Evolutionary conservation across 352 stramenopile species (phyloP).

Genomic region (Globisporangium spiculum): DNA sequence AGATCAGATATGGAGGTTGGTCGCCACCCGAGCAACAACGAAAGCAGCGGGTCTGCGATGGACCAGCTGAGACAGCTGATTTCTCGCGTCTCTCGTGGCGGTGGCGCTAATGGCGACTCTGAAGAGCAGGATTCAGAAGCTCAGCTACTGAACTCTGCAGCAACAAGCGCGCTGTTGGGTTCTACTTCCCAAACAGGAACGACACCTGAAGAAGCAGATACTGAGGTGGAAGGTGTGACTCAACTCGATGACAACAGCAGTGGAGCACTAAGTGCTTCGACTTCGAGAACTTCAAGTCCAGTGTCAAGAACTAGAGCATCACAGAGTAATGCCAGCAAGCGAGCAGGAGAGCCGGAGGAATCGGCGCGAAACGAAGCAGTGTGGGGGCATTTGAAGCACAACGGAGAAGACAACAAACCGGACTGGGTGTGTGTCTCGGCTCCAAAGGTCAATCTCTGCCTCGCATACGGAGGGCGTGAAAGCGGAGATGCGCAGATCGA

Average conservation of each 20-base stretch:
- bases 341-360: constrained; percentile 4
- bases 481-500: constrained; percentile 15
- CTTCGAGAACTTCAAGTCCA: constrained; percentile 17
- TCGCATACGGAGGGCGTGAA: constrained; percentile 43
- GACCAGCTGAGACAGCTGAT: constrained; percentile 58
- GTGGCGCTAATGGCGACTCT: neutral
- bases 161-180: neutral
- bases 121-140: constrained; percentile 4
- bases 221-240: neutral
- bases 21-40: neutral
- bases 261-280: constrained; percentile 5
- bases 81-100: constrained; percentile 26
- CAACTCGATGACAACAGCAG: constrained; percentile 1
- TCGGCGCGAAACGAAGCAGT: constrained; percentile 10
- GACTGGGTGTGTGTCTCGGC: constrained; percentile 35
- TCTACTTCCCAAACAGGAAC: constrained; percentile 6
- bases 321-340: constrained; percentile 8
- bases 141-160: neutral
- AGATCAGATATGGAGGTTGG: neutral
- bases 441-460: constrained; percentile 42
- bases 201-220: neutral
- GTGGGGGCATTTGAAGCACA: constrained; percentile 25
- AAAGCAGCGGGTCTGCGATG: constrained; percentile 28
- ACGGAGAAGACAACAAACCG: constrained; percentile 20
- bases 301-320: neutral